Base-by-base conservation (phyloP, 2,329 filamentous ascomycete species). In the Colletotrichum euphorbiae region DNA sequence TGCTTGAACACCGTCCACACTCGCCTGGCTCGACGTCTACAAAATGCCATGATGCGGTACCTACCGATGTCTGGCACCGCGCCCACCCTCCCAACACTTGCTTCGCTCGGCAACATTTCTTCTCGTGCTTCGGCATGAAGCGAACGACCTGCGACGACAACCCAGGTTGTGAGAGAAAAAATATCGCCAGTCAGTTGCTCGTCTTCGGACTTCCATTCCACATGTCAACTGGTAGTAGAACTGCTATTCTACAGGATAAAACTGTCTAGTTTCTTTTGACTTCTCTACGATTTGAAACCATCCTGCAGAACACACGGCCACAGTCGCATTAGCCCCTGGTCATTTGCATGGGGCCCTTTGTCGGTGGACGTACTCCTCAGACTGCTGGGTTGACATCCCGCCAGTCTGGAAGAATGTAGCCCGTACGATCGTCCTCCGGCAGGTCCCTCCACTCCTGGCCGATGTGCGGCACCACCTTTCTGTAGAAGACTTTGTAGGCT, bases 401-500 rank as follows among this genome's bases (percentile, higher is more conserved):
- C 87, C 87, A 89, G 62, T 82, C 82, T 0, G 87, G 86, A 67
- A 82, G 80, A 50, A 84, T 74, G 60, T 79, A 84, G 4, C 78
- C 82, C 4, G 75, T 74, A 57, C 76, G 78, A 40, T 80, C 79
- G 58, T 77, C 79, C 11, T 74, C 77, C 5, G 69, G 72, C 42
- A 77, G 76, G 46, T 70, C 78, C 9, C 76, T 74, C 77, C 80
- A 84, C 51, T 83, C 80, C 36, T 80, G 75, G 2, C 81, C 81
- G 61, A 89, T 80, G 63, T 86, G 82, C n/a, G 81, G 79, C 70
- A 76, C 72, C 31, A 89, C 76, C 42, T 80, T 72, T 9, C 83
- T 79, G 71, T 81, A 88, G 57, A 90, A 82, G 55, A 88, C 77
- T 54, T 73, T 80, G 72, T 90, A 90, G 2, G 82, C 83, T 63